Evolutionary conservation across 2,329 filamentous ascomycete genomes (phyloP).

Genomic region (Aspergillus ochraceus): DNA sequence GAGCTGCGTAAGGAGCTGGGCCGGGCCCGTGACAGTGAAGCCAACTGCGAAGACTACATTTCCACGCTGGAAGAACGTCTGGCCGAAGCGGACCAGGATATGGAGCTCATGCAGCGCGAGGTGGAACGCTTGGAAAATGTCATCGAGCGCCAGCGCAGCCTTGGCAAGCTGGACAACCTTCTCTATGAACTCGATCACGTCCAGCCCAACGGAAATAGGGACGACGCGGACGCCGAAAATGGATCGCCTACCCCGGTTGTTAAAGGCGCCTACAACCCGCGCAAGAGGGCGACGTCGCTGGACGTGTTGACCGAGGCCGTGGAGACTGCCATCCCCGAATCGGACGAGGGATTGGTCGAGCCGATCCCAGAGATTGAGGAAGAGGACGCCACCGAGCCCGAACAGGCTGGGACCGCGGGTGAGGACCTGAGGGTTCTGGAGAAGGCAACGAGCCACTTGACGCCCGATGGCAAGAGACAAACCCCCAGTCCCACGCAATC

Average conservation of each 20-base stretch:
- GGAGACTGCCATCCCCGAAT: slow-evolving; percentile 48
- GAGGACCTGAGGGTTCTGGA: slow-evolving; percentile 40
- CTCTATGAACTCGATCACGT: slow-evolving; percentile 82
- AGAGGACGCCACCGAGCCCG: slow-evolving; percentile 18
- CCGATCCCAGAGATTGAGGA: slow-evolving; percentile 31
- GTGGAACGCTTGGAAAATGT: slow-evolving; percentile 93
- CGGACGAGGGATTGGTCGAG: slow-evolving; percentile 42
- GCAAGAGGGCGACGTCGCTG: slow-evolving; percentile 38
- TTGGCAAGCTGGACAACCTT: slow-evolving; percentile 91
- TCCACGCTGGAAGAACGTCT: slow-evolving; percentile 93
- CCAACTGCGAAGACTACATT: slow-evolving; percentile 91
- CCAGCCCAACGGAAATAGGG: slow-evolving; percentile 55
- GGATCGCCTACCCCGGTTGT: slow-evolving; percentile 14
- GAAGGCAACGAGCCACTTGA: slow-evolving; percentile 30
- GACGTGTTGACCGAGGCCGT: slow-evolving; percentile 46
- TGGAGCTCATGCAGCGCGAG: slow-evolving; percentile 95
- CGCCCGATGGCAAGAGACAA: slow-evolving; percentile 40
- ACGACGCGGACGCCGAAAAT: slow-evolving; percentile 19
- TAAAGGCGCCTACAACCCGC: slow-evolving; percentile 24
- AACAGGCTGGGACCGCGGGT: slow-evolving; percentile 21
- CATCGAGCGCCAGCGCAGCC: slow-evolving; percentile 88
- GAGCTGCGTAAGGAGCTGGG: slow-evolving; percentile 91
- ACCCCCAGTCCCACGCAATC: slow-evolving; percentile 73
- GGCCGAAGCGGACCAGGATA: slow-evolving; percentile 92
- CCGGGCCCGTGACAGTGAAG: slow-evolving; percentile 84